Conservation (phyloP, 192 early-diverging fungal genomes). For the Coemansia furcata region DNA sequence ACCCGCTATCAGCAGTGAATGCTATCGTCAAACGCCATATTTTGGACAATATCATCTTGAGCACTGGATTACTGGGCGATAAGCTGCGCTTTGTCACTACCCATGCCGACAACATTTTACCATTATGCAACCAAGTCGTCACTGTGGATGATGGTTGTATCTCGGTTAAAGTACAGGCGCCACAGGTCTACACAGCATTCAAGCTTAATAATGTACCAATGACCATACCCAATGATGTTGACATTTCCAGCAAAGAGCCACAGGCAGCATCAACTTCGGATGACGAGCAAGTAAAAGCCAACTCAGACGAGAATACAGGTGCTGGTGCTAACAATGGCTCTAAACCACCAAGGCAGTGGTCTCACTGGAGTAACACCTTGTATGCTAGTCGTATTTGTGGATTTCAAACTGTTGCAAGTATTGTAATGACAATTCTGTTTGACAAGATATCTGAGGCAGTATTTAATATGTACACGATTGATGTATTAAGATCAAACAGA, state of each 20-base stretch:
- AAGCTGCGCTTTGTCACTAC: slow-evolving; percentile 53
- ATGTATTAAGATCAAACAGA: neutral
- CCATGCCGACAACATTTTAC: slow-evolving; percentile 19
- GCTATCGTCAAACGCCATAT: slow-evolving; percentile 63
- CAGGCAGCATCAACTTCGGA: neutral
- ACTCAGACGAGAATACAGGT: neutral
- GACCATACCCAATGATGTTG: neutral
- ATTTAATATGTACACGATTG: neutral
- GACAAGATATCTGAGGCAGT: neutral
- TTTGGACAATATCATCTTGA: slow-evolving; percentile 58
- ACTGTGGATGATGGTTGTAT: slow-evolving; percentile 11
- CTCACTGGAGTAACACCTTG: no score
- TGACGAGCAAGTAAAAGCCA: slow-evolving; percentile 1
- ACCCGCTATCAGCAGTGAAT: slow-evolving; percentile 71
- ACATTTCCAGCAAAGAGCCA: neutral
- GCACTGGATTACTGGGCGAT: slow-evolving; percentile 56
- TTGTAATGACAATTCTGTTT: no score
- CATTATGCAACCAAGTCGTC: slow-evolving; percentile 24
- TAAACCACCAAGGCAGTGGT: no score
- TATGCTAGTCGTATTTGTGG: no score
- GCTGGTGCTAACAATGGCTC: no score
- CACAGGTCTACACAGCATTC: slow-evolving; percentile 16
- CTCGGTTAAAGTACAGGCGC: slow-evolving; percentile 45
- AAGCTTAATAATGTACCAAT: slow-evolving; percentile 16
- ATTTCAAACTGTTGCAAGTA: no score